These are phyloP conservation scores for Quercus glauca DNA, from an alignment of 306 rosid genomes.

Conservation along the genomic window DNA sequence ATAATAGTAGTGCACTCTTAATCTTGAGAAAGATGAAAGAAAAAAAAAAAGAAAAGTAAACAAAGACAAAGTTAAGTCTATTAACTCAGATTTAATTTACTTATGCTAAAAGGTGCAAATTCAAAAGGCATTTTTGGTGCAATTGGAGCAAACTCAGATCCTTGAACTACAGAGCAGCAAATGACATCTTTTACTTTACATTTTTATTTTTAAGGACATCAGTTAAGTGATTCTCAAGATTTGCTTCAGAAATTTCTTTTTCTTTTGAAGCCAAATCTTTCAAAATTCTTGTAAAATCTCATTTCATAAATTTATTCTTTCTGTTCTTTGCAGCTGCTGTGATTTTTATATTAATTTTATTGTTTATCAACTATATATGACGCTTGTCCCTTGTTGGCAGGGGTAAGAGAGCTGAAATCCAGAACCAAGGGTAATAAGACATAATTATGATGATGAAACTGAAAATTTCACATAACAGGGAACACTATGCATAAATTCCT, in stretches of 20 bases:
- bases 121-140: not conserved
- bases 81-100: not conserved
- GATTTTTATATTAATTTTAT: not conserved
- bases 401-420: not conserved
- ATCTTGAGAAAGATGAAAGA: not conserved
- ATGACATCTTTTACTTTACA: not conserved
- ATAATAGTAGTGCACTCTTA: not conserved
- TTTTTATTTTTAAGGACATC: not conserved
- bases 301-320: not conserved
- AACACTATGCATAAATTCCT: not conserved
- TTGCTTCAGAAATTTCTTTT: not conserved
- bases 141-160: not conserved
- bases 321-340: not conserved
- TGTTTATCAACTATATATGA: not conserved
- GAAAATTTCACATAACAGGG: not conserved
- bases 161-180: not conserved
- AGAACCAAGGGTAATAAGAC: not conserved
- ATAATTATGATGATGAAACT: not conserved
- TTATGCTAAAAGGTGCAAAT: not conserved
- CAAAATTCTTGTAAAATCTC: not conserved
- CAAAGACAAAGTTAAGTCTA: conserved; percentile 8
- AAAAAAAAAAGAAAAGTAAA: conserved; percentile 1
- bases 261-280: not conserved
- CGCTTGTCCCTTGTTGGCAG: not conserved
- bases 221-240: not conserved